Evolutionary conservation across 2,329 filamentous ascomycete species (phyloP), one percentile per base, ranked within the genome.

Genomic region (Furcasterigmium sp.): DNA sequence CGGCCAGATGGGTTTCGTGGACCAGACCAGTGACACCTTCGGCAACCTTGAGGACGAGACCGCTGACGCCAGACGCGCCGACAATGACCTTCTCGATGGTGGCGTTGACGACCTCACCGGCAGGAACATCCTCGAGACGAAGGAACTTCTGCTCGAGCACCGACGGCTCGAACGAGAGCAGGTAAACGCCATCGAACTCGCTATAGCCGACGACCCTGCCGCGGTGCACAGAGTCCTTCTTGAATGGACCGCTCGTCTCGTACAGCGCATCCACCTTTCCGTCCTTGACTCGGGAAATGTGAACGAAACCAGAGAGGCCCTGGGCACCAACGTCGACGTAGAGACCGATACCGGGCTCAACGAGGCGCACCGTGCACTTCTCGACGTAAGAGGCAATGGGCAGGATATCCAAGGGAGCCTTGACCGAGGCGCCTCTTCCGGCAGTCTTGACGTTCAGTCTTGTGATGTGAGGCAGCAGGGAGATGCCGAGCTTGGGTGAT

Each of bases 271-370:
- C 93, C 42, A 96, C 78, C 61, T 93, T 95, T 52, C 85, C 84
- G 60, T 98, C 91, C 46, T 91, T 86, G 48, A 98, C 78, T 50
- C 87, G 81, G 1, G 93, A 98, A 51, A 98, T 94, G 62, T 98
- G 93, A 18, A 94, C 90, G 57, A 96, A 98, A 9, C 88, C 88
- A n/a, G 79, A 72, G 3, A 91, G 71, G 23, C 82, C 88, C 4
- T 62, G 49, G 14, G 67, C 51, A 2, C 82, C 83, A 30, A 90
- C 66, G 51, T 86, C 79, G 8, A 90, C 75, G 55, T 94, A 95
- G 3, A 96, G 72, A 42, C 93, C 94, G 47, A 91, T 78, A 3
- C 84, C 82, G 5, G 82, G 72, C 51, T 94, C 86, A 3, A 96
- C 88, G 52, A 85, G 85, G 42, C 82, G 77, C 8, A 98, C 82